Base-by-base conservation (phyloP, 2,329 filamentous ascomycete genomes). In the Juglanconis juglandina region DNA sequence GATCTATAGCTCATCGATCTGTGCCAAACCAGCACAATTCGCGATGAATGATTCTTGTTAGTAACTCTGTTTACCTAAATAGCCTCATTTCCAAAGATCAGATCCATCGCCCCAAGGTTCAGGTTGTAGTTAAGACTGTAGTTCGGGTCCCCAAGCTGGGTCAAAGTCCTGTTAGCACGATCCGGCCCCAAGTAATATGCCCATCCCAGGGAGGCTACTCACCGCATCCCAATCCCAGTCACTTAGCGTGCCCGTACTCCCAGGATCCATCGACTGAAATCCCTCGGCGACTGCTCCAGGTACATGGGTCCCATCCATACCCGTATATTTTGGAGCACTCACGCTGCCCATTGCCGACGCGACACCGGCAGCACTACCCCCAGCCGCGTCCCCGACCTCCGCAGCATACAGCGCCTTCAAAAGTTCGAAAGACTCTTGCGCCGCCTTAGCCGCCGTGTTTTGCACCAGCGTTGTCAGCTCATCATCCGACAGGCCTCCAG, bases 391-490 rank as follows among this genome's bases (percentile, higher is more conserved):
- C 24, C 35, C 51, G 57, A 33, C 59, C 65, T 58, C 49, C 61
- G 68, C 66, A 3, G 69, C 66, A 14, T 56, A 42, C 17, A 69
- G 67, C 5, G 68, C 63, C 44, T 76, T 74, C 3, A 80, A 68
- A 10, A 77, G 56, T 1, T 66, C 60, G 33, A 75, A 63, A 10
- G 73, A 72, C 44, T 63, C 65, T n/a, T 69, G 70, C 6, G 70
- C 69, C 1, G 70, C 73, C 1, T 73, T 70, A 14, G 77, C 72
- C 0, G 74, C 76, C 3, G 76, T 72, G 9, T 71, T 69, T 1
- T 80, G 46, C 3, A 82, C 64, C 0, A 69, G 37, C 3, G 65
- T 46, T 0, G 72, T 53, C 1, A 79, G 39, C 6, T 78, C 73
- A 0, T 76, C 68, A 5, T 71, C 71, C 0, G 61, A 61, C 0